Evolutionary conservation across 1,284 basidiomycete genomes (phyloP), one percentile per base, ranked within the genome.

Genomic region (Hypsizygus ulmarius): DNA sequence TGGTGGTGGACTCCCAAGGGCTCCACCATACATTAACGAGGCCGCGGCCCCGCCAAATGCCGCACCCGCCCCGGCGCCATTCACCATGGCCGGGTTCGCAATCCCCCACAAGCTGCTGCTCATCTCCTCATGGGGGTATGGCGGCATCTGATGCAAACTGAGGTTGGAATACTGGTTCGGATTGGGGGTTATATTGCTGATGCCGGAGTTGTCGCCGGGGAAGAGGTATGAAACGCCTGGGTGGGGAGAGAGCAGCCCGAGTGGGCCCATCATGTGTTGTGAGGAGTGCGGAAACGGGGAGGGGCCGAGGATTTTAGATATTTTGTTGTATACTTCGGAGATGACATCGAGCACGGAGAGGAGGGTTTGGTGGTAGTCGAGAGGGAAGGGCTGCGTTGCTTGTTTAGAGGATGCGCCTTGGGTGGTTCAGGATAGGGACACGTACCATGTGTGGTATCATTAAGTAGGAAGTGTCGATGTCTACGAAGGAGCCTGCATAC

Each of bases 321-420:
- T 84, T 65, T 90, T 91, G 65, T 87, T 84, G 72, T 93, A 93
- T 18, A 90, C 81, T 63, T 92, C 89, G 10, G 88, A 88, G 33
- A 93, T 77, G 37, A 93, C 85, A 60, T 93, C 91, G 47, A 93
- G 82, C 27, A 92, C 79, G 29, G 91, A 90, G 41, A 91, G 78
- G 25, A 93, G 78, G 5, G 87, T 89, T 68, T 93, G 87, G 56
- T 90, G 85, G 60, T 93, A 93, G 67, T 93, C 91, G 43, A 93
- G 66, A 3, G 84, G 71, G 66, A 93, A 93, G 12, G 90, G 87
- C 90, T 93, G 53, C 18, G 45, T 39, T 15, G 19, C 7, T 28
- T 25, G 19, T 53, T 36, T n/a, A 49, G 4, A 48, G 42, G 41
- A 25, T 33, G n/a, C 43, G 27, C n/a, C 32, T 15, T n/a, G 25